Base-by-base conservation (phyloP, 441 rosid genomes). In the Hypseocharis bilobata region DNA sequence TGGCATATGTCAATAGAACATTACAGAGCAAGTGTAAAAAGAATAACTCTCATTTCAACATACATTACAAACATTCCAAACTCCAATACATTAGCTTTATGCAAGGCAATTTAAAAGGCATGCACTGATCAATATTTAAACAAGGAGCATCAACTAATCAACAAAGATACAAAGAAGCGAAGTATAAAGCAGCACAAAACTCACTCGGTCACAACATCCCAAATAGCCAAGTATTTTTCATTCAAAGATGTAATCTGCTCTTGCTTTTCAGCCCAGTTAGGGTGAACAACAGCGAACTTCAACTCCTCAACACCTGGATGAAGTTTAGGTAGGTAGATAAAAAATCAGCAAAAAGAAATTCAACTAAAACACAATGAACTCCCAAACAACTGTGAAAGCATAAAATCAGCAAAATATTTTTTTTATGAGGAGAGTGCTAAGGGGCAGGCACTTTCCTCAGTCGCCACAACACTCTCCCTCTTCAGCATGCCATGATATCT, bases 291-390 rank as follows among this genome's bases (percentile, higher is more conserved):
- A 0, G 79, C 81, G 79, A 90, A 78, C 82, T 84, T 82, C 80
- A 92, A 77, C 79, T 87, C 94, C 85, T 88, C 94, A 69, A 80
- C 60, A 49, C 78, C 98, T 89, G 78, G 72, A 74, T 34, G 67
- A 56, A 62, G 52, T 64, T 62, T 65, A 55, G 11, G 65, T 26
- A 42, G 55, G 10, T 38, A 74, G 58, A 70, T 1, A 72, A 30
- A 64, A 60, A 7, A 25, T 62, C 64, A 80, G 69, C 63, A 64
- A 70, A 71, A 66, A 54, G 69, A 69, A 25, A 28, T 66, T 7
- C 57, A 60, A 19, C 28, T 29, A 66, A 22, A 38, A 30, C 19
- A 29, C 23, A 14, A 28, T 10, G 22, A 64, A 52, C 63, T 55
- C 64, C 42, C 69, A 67, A 62, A 57, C 3, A 60, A 27, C 30